phyloP scores from a whole-genome alignment of 495 filamentous ascomycete species.

The Apodospora peruviana region DNA sequence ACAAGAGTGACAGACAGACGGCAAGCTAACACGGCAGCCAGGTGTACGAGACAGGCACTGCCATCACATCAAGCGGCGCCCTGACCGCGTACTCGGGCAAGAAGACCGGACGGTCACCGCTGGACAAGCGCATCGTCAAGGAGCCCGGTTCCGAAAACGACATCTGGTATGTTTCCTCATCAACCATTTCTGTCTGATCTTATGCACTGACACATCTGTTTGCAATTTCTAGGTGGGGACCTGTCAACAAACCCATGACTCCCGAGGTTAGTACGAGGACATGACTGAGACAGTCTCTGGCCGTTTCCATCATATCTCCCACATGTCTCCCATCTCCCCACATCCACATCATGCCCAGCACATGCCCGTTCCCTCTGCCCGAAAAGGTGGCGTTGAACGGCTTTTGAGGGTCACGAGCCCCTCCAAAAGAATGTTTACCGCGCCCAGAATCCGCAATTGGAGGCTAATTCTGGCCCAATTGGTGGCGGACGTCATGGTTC shows the following conservation, averaged over 20 bases:
- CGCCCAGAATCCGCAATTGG: neutral
- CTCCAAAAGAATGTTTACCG: slow-evolving; percentile 1
- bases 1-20: too few species aligned
- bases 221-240: slow-evolving; percentile 45
- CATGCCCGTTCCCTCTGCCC: slow-evolving; percentile 1
- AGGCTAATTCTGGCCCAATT: slow-evolving; percentile 8
- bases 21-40: too few species aligned
- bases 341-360: neutral
- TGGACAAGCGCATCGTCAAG: slow-evolving; percentile 95
- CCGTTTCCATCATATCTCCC: too few species aligned
- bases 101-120: slow-evolving; percentile 94
- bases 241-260: slow-evolving; percentile 98
- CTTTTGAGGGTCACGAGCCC: slow-evolving; percentile 11
- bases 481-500: slow-evolving; percentile 13
- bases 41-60: slow-evolving; percentile 94
- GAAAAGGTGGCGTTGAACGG: slow-evolving; percentile 2
- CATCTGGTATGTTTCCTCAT: slow-evolving; percentile 74
- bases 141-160: slow-evolving; percentile 84
- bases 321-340: too few species aligned
- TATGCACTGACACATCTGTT: slow-evolving; percentile 2
- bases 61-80: slow-evolving; percentile 91
- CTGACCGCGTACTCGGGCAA: slow-evolving; percentile 95
- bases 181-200: neutral
- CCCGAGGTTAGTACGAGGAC: slow-evolving; percentile 69
- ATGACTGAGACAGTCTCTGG: slow-evolving; percentile 28